Conservation (phyloP, 345 rosid genomes). For the Clausena lansium region DNA sequence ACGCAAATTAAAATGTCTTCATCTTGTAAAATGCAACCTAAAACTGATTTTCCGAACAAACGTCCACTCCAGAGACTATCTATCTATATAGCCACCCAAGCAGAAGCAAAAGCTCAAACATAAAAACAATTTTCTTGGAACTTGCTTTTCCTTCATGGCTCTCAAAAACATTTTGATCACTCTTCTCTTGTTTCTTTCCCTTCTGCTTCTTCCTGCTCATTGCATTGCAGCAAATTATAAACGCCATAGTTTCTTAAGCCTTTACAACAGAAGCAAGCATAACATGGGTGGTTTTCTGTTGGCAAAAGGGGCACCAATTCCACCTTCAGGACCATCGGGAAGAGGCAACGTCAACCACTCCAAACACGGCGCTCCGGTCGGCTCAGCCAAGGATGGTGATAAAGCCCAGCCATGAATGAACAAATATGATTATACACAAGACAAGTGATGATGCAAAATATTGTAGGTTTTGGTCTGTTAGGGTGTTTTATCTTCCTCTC, state of each 20-base stretch:
- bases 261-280: neutral
- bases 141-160: conserved; percentile 15
- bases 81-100: neutral
- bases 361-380: neutral
- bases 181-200: conserved; percentile 16
- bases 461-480: neutral
- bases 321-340: conserved; percentile 40
- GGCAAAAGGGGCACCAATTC: conserved; percentile 24
- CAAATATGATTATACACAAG: neutral
- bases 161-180: conserved; percentile 15
- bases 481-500: no score
- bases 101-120: no score
- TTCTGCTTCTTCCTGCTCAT: neutral
- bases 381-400: neutral
- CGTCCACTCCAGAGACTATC: neutral
- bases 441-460: neutral
- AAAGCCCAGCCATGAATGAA: neutral
- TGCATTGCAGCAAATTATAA: neutral
- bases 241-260: neutral
- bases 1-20: no score
- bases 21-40: no score
- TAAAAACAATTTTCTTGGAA: neutral
- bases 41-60: no score
- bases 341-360: conserved; percentile 19
- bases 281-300: neutral